These are phyloP conservation scores for Dryas octopetala DNA, from an alignment of 306 rosid genomes.

Conservation along the genomic window DNA sequence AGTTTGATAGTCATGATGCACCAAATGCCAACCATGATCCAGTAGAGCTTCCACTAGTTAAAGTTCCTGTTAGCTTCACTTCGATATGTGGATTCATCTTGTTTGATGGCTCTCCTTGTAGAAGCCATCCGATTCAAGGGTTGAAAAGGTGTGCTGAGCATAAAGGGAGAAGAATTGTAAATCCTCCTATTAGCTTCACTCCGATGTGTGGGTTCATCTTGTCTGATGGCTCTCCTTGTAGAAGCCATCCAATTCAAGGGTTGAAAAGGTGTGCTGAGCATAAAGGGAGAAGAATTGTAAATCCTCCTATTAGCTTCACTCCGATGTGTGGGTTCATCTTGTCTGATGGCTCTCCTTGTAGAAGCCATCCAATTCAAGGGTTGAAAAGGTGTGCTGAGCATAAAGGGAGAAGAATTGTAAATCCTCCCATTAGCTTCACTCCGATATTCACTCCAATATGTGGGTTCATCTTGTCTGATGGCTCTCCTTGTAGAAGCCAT, in stretches of 20 bases:
- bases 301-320: no score
- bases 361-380: conserved; percentile 49
- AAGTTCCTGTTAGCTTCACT: conserved; percentile 19
- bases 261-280: conserved; percentile 73
- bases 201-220: conserved; percentile 55
- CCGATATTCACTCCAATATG: conserved; percentile 29
- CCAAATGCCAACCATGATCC: conserved; percentile 23
- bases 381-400: conserved; percentile 76
- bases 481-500: conserved; percentile 52
- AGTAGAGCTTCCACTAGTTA: conserved; percentile 22
- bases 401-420: conserved; percentile 58
- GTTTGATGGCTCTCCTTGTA: no score
- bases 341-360: conserved; percentile 64
- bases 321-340: conserved; percentile 58
- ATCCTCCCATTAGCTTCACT: no score
- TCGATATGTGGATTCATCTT: not conserved
- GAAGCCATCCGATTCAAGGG: no score
- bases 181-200: no score
- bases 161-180: no score
- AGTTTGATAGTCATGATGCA: conserved; percentile 21
- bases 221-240: conserved; percentile 64
- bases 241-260: conserved; percentile 49
- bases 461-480: conserved; percentile 61
- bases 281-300: conserved; percentile 58
- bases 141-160: no score